Conservation (phyloP, 352 stramenopile species). For the Pythium chondricola region DNA sequence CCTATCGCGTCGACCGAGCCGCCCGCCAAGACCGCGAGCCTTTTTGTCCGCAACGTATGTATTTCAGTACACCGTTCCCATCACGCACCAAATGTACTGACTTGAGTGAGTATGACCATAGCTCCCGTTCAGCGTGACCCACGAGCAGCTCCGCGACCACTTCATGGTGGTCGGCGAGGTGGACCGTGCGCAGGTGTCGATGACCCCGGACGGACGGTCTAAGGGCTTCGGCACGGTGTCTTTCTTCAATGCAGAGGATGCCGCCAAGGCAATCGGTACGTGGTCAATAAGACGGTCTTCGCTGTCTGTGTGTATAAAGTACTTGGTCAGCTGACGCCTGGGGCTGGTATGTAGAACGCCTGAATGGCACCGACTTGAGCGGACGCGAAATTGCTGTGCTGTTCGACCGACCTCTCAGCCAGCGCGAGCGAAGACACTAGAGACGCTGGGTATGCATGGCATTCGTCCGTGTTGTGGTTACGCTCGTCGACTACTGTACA, state of each 20-base stretch:
- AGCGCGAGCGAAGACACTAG: background rate
- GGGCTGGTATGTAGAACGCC: slow-evolving; percentile 41
- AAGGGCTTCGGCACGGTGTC: slow-evolving; percentile 69
- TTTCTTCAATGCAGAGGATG: slow-evolving; percentile 43
- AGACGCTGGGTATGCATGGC: too few relatives aligned
- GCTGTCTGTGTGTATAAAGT: background rate
- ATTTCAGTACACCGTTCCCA: too few relatives aligned
- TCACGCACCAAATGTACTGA: too few relatives aligned
- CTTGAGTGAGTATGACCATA: too few relatives aligned
- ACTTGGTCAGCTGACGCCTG: too few relatives aligned
- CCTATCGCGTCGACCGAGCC: too few relatives aligned
- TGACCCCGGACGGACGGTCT: slow-evolving; percentile 52
- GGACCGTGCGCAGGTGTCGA: slow-evolving; percentile 54
- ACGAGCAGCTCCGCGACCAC: slow-evolving; percentile 62
- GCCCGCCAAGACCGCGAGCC: too few relatives aligned
- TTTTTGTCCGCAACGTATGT: slow-evolving; percentile 81
- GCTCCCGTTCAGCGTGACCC: slow-evolving; percentile 62
- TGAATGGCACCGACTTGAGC: slow-evolving; percentile 64
- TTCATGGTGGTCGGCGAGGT: slow-evolving; percentile 61
- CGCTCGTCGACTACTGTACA: background rate
- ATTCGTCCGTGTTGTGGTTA: too few relatives aligned
- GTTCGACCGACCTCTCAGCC: slow-evolving; percentile 33
- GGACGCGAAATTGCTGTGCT: slow-evolving; percentile 63
- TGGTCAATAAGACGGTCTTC: background rate
- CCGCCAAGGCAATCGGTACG: slow-evolving; percentile 59